Conservation (phyloP, 78 protist species). For the Monocercomonoides exilis region DNA sequence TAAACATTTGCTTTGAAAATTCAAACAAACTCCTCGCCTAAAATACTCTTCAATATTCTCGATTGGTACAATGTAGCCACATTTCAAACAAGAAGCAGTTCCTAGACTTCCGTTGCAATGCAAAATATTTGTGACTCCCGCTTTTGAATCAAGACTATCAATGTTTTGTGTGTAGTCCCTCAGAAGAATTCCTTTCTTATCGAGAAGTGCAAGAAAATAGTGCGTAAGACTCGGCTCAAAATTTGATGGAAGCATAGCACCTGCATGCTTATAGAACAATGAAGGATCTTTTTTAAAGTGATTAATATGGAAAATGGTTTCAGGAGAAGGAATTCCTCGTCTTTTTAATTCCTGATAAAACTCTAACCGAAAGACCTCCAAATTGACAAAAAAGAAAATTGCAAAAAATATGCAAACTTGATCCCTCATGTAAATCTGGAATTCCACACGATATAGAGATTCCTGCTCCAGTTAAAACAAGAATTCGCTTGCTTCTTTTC, state of each 20-base stretch:
- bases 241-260: background rate
- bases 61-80: background rate
- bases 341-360: background rate
- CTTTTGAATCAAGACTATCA: background rate
- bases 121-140: background rate
- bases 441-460: no score
- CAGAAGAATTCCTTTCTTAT: background rate
- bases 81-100: background rate
- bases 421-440: background rate
- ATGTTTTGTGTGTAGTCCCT: constrained; percentile 10
- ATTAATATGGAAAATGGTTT: constrained; percentile 23
- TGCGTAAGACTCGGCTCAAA: background rate
- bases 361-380: background rate
- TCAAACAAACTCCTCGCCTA: background rate
- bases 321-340: constrained; percentile 1
- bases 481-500: background rate
- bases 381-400: background rate
- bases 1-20: background rate
- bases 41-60: background rate
- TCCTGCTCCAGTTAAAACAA: background rate
- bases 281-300: constrained; percentile 1
- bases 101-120: background rate
- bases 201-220: background rate
- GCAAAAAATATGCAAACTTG: background rate
- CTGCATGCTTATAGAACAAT: background rate